Evolutionary conservation across 306 rosid genomes (phyloP).

Genomic region (Comarum palustre): DNA sequence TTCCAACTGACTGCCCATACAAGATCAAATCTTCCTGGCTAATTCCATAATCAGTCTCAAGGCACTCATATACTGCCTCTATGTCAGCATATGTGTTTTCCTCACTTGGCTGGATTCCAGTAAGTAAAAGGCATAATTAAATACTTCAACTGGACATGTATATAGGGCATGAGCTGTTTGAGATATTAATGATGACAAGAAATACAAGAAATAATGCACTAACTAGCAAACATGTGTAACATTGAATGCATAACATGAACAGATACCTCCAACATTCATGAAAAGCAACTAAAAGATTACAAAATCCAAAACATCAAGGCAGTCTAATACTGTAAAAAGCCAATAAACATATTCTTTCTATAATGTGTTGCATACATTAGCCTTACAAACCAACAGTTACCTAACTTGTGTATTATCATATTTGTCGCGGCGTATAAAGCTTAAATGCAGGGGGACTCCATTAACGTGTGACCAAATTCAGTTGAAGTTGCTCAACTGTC

Average conservation of each 20-base stretch:
- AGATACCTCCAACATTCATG: neutral
- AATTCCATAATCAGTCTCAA: conserved; percentile 82
- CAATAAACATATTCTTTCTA: neutral
- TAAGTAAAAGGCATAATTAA: neutral
- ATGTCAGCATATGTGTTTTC: conserved; percentile 90
- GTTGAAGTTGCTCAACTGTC: neutral
- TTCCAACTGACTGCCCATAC: conserved; percentile 97
- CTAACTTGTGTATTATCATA: neutral
- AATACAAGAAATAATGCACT: neutral
- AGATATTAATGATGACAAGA: conserved; percentile 4
- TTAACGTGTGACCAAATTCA: neutral
- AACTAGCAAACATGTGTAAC: conserved; percentile 5
- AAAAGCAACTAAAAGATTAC: neutral
- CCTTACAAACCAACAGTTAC: neutral
- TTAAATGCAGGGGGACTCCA: neutral
- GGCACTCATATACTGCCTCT: conserved; percentile 94
- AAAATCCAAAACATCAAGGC: conserved; percentile 19
- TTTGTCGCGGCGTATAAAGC: neutral
- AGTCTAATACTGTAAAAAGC: conserved; percentile 1
- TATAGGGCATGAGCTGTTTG: conserved; percentile 3
- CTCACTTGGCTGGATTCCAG: conserved; percentile 83
- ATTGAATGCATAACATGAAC: neutral
- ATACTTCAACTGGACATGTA: neutral
- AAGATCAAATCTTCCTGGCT: conserved; percentile 92
- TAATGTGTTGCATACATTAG: neutral